These are phyloP conservation scores for Neurospora sp. DNA, from an alignment of 495 filamentous ascomycete genomes.

Conservation along the genomic window DNA sequence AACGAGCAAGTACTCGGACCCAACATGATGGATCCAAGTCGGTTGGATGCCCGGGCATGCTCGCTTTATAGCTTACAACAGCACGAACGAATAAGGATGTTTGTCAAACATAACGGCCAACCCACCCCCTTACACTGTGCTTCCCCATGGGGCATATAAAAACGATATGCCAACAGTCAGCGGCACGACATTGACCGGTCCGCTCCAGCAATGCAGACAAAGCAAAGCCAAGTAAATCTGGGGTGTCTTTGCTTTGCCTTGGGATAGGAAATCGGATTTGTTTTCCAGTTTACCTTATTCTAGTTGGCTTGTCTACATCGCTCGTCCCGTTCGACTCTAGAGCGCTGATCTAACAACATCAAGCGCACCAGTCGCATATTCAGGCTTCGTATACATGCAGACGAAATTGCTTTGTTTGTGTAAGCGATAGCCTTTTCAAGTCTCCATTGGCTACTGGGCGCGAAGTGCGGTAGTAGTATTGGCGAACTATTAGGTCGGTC, in stretches of 20 bases:
- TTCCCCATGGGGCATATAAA: neutral
- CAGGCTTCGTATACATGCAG: neutral
- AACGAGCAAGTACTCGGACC: neutral
- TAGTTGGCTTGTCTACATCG: neutral
- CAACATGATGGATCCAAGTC: neutral
- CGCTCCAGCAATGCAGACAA: neutral
- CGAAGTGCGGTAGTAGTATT: neutral
- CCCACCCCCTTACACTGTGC: neutral
- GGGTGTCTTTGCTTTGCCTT: neutral
- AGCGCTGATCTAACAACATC: neutral
- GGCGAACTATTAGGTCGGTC: neutral
- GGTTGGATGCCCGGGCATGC: neutral
- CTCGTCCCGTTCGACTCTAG: neutral
- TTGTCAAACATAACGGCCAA: neutral
- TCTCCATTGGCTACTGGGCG: neutral
- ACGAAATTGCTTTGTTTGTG: neutral
- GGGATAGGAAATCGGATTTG: neutral
- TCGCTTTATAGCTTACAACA: neutral
- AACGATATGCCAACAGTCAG: neutral
- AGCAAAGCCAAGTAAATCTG: neutral
- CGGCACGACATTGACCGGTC: neutral
- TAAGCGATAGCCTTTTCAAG: neutral
- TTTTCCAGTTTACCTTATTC: neutral
- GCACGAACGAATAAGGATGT: neutral
- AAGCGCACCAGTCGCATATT: neutral